phyloP scores from a whole-genome alignment of 768 basidiomycete genomes.

The Paxillus rubicundulus region DNA sequence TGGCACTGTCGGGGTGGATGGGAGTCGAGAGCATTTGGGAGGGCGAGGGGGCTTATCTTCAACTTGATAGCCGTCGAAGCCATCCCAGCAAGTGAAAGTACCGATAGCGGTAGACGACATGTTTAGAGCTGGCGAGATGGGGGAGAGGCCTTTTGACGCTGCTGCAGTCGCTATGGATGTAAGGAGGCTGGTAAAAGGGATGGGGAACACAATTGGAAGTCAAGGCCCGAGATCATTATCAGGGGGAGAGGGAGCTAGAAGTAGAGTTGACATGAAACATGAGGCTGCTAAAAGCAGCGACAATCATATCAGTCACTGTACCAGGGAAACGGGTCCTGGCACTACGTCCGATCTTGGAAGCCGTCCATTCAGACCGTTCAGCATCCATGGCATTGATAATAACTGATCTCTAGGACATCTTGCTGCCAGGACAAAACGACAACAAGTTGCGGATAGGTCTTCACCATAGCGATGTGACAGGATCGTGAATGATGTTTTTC shows the following conservation, averaged over 20 bases:
- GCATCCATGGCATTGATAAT: no score
- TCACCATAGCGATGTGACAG: background rate
- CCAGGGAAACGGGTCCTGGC: conserved; percentile 12
- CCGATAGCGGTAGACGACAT: conserved; percentile 34
- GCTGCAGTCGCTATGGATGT: conserved; percentile 12
- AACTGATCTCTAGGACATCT: background rate
- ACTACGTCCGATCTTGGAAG: conserved; percentile 12
- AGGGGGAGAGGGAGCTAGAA: conserved; percentile 21
- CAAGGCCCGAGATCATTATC: conserved; percentile 32
- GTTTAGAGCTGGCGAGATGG: conserved; percentile 12
- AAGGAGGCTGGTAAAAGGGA: conserved; percentile 13
- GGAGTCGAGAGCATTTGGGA: conserved; percentile 21
- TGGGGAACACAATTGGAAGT: conserved; percentile 24
- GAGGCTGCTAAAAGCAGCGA: conserved; percentile 34
- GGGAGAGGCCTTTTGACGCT: conserved; percentile 21
- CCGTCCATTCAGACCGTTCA: background rate
- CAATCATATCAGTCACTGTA: conserved; percentile 27
- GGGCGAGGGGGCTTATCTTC: conserved; percentile 15
- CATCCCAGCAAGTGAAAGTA: conserved; percentile 35
- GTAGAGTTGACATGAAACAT: conserved; percentile 30
- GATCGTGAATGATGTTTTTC: background rate
- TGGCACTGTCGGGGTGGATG: conserved; percentile 16
- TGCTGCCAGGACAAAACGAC: background rate
- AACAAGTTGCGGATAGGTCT: no score
- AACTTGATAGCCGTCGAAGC: conserved; percentile 27